These are phyloP conservation scores for Citrullus mucosospermus DNA, from an alignment of 306 rosid genomes.

Conservation along the genomic window DNA sequence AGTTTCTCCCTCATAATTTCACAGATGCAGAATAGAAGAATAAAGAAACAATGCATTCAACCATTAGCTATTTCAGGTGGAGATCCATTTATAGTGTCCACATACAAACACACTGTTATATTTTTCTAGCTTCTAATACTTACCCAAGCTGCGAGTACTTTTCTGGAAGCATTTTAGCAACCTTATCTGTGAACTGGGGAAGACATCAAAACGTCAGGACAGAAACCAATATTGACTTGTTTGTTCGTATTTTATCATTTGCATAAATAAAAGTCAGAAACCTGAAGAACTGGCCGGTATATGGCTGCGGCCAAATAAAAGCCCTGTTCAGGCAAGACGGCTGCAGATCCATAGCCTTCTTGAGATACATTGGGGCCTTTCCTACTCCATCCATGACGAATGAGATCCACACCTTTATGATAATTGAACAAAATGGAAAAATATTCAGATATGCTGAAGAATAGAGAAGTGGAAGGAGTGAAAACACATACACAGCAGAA, in stretches of 20 bases:
- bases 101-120: background rate
- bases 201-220: slow-evolving; percentile 6
- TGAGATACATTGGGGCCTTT: slow-evolving; percentile 70
- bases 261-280: slow-evolving; percentile 14
- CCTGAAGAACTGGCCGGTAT: slow-evolving; percentile 97
- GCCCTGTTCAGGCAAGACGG: slow-evolving; percentile 97
- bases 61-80: background rate
- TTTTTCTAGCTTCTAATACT: slow-evolving; percentile 18
- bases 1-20: background rate
- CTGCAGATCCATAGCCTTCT: slow-evolving; percentile 98
- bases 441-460: background rate
- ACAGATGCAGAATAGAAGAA: background rate
- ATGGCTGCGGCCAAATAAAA: slow-evolving; percentile 90
- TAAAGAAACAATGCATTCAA: background rate
- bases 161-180: slow-evolving; percentile 75
- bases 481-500: background rate
- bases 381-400: slow-evolving; percentile 97
- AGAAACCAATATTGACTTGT: background rate
- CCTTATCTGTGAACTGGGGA: slow-evolving; percentile 87
- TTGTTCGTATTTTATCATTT: background rate
- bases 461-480: background rate
- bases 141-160: slow-evolving; percentile 90
- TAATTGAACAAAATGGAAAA: background rate
- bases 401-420: slow-evolving; percentile 67
- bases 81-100: background rate